A percentile compares a stretch with the other conserved stretches of the same genome.
These are phyloP conservation scores for Spiromastix sp. DNA, from an alignment of 2,329 filamentous ascomycete species.

Conservation along the genomic window DNA sequence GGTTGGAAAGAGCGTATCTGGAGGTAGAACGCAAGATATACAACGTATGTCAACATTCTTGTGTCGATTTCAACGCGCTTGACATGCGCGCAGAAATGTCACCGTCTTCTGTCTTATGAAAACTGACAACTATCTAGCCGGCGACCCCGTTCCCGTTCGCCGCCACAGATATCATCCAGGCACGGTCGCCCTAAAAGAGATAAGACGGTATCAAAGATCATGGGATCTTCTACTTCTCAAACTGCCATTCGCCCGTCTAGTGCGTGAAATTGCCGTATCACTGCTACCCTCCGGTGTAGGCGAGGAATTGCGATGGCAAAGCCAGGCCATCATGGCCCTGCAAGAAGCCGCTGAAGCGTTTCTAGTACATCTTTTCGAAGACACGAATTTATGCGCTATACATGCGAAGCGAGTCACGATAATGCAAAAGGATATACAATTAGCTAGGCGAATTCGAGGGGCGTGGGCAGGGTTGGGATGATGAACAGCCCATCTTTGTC, in stretches of 20 bases:
- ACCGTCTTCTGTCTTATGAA: constrained; percentile 4
- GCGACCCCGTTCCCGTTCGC: constrained; percentile 59
- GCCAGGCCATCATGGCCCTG: constrained; percentile 81
- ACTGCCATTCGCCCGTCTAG: constrained; percentile 39
- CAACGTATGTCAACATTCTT: constrained; percentile 23
- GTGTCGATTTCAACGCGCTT: constrained; percentile 6
- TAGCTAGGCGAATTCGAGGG: constrained; percentile 70
- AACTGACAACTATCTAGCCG: constrained; percentile 40
- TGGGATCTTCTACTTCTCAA: constrained; percentile 73
- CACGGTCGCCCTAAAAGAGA: constrained; percentile 82
- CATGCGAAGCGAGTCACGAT: constrained; percentile 96
- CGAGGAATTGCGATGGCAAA: constrained; percentile 83
- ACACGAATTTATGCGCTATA: constrained; percentile 90
- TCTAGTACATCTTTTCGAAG: constrained; percentile 90
- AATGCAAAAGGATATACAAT: constrained; percentile 96
- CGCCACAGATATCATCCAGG: constrained; percentile 60
- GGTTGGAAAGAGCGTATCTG: constrained; percentile 5
- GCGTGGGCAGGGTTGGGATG: constrained; percentile 62
- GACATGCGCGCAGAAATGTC: constrained; percentile 5
- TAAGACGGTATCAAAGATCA: constrained; percentile 78
- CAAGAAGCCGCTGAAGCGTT: constrained; percentile 97
- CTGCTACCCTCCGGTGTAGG: constrained; percentile 48
- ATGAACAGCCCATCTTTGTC: too few species aligned
- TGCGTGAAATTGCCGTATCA: constrained; percentile 44
- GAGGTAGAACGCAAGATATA: constrained; percentile 20